These are phyloP conservation scores for Rubroshorea leprosula DNA, from an alignment of 345 rosid genomes.

Conservation along the genomic window DNA sequence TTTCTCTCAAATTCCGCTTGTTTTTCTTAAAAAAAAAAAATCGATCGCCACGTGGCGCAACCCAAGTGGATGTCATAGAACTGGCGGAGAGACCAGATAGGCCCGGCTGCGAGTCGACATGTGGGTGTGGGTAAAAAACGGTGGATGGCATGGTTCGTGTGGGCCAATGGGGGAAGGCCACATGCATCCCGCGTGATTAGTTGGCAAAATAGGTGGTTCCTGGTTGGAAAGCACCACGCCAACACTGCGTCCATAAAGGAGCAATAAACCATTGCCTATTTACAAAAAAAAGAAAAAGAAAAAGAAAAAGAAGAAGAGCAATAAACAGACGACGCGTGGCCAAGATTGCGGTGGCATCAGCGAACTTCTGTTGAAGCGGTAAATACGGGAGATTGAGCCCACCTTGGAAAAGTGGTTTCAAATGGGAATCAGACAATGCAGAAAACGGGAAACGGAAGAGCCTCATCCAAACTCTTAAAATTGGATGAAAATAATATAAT, in stretches of 20 bases:
- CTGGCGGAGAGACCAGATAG: not conserved
- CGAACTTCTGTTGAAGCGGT: constrained; percentile 18
- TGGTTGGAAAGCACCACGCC: constrained; percentile 21
- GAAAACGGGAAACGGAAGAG: not conserved
- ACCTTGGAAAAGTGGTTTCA: too few relatives aligned
- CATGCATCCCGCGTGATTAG: constrained; percentile 20
- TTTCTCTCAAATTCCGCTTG: too few relatives aligned
- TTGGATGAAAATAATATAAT: too few relatives aligned
- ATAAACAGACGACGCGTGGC: too few relatives aligned
- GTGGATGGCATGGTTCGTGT: constrained; percentile 5
- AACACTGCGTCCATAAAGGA: too few relatives aligned
- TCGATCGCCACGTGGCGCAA: not conserved
- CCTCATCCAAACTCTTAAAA: too few relatives aligned
- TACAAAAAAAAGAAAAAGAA: too few relatives aligned
- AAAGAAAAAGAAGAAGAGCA: too few relatives aligned
- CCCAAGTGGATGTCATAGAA: not conserved
- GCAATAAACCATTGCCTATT: too few relatives aligned
- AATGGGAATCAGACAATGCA: not conserved
- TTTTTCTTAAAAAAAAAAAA: too few relatives aligned
- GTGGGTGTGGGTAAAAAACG: not conserved
- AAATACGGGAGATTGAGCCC: constrained; percentile 23
- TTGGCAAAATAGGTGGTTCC: constrained; percentile 17
- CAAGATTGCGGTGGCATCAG: not conserved
- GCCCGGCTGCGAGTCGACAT: not conserved
- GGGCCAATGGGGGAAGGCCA: not conserved